Conservation (phyloP, 2,329 filamentous ascomycete genomes). For the Phyllosticta capitalensis region DNA sequence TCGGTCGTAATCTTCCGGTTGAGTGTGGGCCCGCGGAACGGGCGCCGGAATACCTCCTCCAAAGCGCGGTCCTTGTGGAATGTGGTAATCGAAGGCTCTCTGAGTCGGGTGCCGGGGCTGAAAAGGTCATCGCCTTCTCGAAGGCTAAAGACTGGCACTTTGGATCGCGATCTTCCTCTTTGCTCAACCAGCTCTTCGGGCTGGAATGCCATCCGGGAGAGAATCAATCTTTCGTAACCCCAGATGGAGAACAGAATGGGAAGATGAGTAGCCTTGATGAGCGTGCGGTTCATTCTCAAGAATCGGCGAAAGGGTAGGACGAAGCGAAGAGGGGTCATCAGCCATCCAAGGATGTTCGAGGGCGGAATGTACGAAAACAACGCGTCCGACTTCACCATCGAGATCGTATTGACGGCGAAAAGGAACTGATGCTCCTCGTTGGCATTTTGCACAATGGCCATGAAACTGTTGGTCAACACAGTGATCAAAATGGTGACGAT, state of each 20-base stretch:
- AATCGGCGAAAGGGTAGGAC: constrained; percentile 71
- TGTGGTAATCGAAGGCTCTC: constrained; percentile 79
- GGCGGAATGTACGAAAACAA: constrained; percentile 91
- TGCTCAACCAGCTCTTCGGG: constrained; percentile 79
- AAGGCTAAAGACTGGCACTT: constrained; percentile 32
- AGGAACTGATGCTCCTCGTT: constrained; percentile 87
- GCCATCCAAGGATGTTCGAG: constrained; percentile 83
- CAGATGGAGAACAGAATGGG: constrained; percentile 82
- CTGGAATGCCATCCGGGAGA: constrained; percentile 68
- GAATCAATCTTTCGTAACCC: constrained; percentile 70
- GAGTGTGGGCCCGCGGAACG: constrained; percentile 50
- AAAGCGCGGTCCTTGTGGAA: constrained; percentile 83
- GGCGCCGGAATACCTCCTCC: constrained; percentile 76
- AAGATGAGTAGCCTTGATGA: constrained; percentile 87
- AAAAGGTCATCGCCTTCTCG: constrained; percentile 49
- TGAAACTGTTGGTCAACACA: constrained; percentile 87
- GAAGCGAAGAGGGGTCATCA: constrained; percentile 74
- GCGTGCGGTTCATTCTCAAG: constrained; percentile 74
- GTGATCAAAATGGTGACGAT: constrained; percentile 91
- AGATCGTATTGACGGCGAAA: constrained; percentile 94
- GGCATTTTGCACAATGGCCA: constrained; percentile 86
- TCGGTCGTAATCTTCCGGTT: constrained; percentile 12
- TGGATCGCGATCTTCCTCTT: constrained; percentile 50
- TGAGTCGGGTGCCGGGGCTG: constrained; percentile 57
- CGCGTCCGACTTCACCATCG: constrained; percentile 96